Conservation (phyloP, 768 basidiomycete species). For the Lentinula lateritia region DNA sequence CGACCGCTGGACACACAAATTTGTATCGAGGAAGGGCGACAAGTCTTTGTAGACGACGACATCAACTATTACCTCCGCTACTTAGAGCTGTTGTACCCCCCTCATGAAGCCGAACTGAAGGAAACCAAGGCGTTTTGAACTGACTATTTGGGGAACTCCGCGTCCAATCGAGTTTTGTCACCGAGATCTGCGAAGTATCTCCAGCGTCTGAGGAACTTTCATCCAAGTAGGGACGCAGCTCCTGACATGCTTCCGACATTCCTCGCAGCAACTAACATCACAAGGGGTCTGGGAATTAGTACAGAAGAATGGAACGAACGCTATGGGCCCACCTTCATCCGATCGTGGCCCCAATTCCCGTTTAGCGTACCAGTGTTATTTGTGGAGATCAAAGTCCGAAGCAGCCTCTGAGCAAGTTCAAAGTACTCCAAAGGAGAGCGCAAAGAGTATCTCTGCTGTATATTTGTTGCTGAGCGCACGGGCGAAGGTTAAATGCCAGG, state of each 20-base stretch:
- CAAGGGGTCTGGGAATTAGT: background rate
- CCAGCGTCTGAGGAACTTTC: background rate
- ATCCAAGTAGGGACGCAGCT: background rate
- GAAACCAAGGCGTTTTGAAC: conserved; percentile 3
- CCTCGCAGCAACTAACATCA: background rate
- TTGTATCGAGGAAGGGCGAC: too few species aligned
- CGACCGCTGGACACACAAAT: background rate
- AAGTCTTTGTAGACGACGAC: background rate
- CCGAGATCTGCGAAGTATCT: background rate
- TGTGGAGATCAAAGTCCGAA: background rate
- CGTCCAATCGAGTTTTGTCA: background rate
- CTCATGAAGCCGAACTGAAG: background rate
- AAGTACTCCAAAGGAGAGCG: background rate
- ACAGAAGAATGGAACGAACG: background rate
- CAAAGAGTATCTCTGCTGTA: background rate
- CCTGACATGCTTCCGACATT: background rate
- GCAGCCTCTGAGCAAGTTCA: background rate
- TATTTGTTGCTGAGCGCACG: background rate
- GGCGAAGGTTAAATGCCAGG: background rate
- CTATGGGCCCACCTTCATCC: background rate
- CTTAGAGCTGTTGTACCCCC: background rate
- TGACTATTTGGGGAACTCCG: background rate
- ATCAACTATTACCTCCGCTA: background rate
- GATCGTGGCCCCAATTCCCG: background rate
- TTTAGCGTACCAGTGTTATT: background rate